Percentiles rank a stretch among this genome's conserved stretches.
Evolutionary conservation across 2,329 filamentous ascomycete genomes (phyloP).

Genomic region (Septoria petroselini): DNA sequence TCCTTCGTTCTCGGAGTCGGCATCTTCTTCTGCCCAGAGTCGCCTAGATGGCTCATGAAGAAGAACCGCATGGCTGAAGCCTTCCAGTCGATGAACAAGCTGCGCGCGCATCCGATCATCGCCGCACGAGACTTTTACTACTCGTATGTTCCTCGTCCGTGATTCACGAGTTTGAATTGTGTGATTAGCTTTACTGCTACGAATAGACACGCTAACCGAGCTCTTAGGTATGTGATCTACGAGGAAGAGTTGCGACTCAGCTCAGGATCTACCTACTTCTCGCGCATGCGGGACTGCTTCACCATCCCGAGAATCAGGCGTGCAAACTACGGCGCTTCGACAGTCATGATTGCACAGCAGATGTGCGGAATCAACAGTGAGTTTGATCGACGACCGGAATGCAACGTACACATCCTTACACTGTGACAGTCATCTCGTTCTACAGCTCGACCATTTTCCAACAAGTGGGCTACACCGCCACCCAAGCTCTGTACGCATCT

Average conservation of each 20-base stretch:
- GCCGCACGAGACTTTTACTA: constrained; percentile 58
- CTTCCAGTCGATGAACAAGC: constrained; percentile 48
- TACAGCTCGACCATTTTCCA: constrained; percentile 40
- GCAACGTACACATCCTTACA: constrained; percentile 5
- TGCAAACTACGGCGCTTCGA: constrained; percentile 39
- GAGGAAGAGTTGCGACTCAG: constrained; percentile 37
- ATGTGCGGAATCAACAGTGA: constrained; percentile 39
- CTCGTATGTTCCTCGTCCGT: too few species aligned
- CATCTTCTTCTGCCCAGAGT: constrained; percentile 44
- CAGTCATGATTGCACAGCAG: constrained; percentile 40
- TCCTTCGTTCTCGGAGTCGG: constrained; percentile 37
- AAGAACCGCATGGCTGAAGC: constrained; percentile 46
- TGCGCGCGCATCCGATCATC: constrained; percentile 53
- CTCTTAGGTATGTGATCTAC: too few species aligned
- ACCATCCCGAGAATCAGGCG: constrained; percentile 48
- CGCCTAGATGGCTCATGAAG: constrained; percentile 52
- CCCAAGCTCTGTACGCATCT: constrained; percentile 42
- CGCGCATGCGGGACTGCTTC: constrained; percentile 50
- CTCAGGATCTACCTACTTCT: constrained; percentile 41
- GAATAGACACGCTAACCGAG: too few species aligned
- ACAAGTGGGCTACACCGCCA: constrained; percentile 38
- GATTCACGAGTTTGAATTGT: too few species aligned
- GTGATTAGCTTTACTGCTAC: too few species aligned
- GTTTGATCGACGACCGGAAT: background rate
- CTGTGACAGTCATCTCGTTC: constrained; percentile 38